Conservation (phyloP, 139 green algal genomes). For the Chlamydomonas asymmetrica region DNA sequence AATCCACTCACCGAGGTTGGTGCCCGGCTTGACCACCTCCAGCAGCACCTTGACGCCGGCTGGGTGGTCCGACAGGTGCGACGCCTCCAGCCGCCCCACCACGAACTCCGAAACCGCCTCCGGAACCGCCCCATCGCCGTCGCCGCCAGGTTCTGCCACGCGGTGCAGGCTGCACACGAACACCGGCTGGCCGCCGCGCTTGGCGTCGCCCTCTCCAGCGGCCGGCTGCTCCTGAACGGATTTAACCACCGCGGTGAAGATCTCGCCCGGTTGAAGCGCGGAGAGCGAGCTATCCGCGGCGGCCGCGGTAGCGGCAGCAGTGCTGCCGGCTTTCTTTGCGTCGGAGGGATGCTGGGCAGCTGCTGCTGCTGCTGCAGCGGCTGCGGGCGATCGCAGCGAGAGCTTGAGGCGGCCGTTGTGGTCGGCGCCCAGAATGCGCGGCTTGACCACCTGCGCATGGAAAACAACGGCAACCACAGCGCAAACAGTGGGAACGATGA, state of each 20-base stretch:
- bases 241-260: constrained; percentile 47
- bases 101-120: no score
- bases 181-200: background rate
- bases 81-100: constrained; percentile 51
- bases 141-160: background rate
- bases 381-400: constrained; percentile 30
- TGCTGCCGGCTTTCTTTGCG: background rate
- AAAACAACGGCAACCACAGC: background rate
- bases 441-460: constrained; percentile 18
- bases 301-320: background rate
- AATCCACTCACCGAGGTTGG: constrained; percentile 37
- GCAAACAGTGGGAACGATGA: no score
- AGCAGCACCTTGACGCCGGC: constrained; percentile 51
- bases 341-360: constrained; percentile 3
- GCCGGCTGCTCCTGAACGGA: constrained; percentile 7
- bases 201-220: background rate
- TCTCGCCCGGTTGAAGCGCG: constrained; percentile 51
- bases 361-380: constrained; percentile 16
- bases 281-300: constrained; percentile 36
- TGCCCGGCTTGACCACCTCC: constrained; percentile 40
- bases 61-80: constrained; percentile 83
- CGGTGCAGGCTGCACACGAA: constrained; percentile 22
- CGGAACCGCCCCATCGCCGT: no score
- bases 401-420: constrained; percentile 50
- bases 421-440: constrained; percentile 50